These are phyloP conservation scores for Jatropha multifida DNA, from an alignment of 441 rosid species.

Conservation along the genomic window DNA sequence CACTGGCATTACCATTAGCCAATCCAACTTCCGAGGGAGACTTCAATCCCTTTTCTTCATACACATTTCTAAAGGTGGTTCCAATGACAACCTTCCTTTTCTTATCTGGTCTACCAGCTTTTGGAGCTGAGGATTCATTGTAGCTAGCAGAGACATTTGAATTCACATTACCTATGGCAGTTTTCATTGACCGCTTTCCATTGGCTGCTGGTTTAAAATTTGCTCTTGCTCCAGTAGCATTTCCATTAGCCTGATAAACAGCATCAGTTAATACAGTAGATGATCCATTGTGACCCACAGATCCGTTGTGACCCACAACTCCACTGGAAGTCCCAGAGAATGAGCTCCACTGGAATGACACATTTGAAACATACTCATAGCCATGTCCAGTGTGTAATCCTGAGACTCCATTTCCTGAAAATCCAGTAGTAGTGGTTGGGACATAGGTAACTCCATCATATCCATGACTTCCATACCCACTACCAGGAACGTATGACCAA, in stretches of 20 bases:
- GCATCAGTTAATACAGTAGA: slow-evolving; percentile 46
- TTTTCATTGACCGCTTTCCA: slow-evolving; percentile 47
- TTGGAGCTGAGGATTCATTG: slow-evolving; percentile 41
- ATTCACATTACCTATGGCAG: slow-evolving; percentile 29
- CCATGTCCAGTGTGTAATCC: slow-evolving; percentile 78
- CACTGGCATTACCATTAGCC: slow-evolving; percentile 35
- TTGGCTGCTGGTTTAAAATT: slow-evolving; percentile 49
- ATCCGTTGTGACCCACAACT: slow-evolving; percentile 52
- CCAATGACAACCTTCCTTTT: slow-evolving; percentile 60
- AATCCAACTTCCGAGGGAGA: slow-evolving; percentile 42
- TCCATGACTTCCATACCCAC: slow-evolving; percentile 72
- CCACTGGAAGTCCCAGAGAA: slow-evolving; percentile 59
- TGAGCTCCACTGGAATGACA: slow-evolving; percentile 80
- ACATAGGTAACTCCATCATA: slow-evolving; percentile 70
- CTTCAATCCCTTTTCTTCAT: slow-evolving; percentile 46
- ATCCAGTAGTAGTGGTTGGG: slow-evolving; percentile 59
- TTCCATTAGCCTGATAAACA: slow-evolving; percentile 60
- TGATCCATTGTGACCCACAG: slow-evolving; percentile 52
- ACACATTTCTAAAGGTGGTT: slow-evolving; percentile 44
- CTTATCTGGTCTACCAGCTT: slow-evolving; percentile 63
- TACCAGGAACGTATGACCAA: slow-evolving; percentile 59
- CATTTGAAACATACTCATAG: slow-evolving; percentile 69
- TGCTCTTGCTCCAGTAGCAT: slow-evolving; percentile 35
- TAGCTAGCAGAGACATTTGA: slow-evolving; percentile 31
- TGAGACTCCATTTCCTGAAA: slow-evolving; percentile 52